Conservation (phyloP, 176 grass and related monocot genomes). For the Eleusine indica region DNA sequence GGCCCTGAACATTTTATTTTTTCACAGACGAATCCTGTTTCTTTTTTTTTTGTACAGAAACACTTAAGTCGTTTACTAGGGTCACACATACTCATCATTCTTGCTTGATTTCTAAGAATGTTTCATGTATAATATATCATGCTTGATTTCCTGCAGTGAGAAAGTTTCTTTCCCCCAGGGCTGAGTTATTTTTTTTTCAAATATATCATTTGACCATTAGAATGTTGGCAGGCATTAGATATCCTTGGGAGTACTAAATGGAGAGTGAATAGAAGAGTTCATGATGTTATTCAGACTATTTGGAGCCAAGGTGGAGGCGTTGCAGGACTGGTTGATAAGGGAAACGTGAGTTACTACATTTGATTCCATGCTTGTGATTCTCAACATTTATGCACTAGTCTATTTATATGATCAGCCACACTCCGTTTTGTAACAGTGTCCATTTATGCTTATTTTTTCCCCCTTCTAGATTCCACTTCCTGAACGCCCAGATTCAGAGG, state of each 20-base stretch:
- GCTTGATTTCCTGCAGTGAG: too few species aligned
- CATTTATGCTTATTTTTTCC: conserved; percentile 26
- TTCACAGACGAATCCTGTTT: not conserved
- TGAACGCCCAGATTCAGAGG: conserved; percentile 65
- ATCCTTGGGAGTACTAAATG: conserved; percentile 94
- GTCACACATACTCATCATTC: not conserved
- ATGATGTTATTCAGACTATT: conserved; percentile 79
- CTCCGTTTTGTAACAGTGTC: not conserved
- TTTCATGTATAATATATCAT: not conserved
- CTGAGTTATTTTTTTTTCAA: too few species aligned
- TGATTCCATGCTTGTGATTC: conserved; percentile 8
- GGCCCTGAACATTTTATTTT: conserved; percentile 19
- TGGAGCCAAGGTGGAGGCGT: conserved; percentile 86
- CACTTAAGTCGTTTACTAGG: not conserved
- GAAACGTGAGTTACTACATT: conserved; percentile 70
- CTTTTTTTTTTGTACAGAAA: not conserved
- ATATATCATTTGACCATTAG: conserved; percentile 17
- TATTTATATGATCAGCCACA: not conserved
- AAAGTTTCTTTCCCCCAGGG: too few species aligned
- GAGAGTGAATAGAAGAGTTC: conserved; percentile 89
- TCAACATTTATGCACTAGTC: conserved; percentile 1
- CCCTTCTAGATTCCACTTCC: conserved; percentile 65
- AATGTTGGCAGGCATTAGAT: conserved; percentile 74
- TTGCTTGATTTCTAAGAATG: conserved; percentile 38
- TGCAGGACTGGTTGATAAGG: conserved; percentile 81